These are phyloP conservation scores for Scheffersomyces segobiensis DNA, from an alignment of 1,139 yeast genomes.

Conservation along the genomic window DNA sequence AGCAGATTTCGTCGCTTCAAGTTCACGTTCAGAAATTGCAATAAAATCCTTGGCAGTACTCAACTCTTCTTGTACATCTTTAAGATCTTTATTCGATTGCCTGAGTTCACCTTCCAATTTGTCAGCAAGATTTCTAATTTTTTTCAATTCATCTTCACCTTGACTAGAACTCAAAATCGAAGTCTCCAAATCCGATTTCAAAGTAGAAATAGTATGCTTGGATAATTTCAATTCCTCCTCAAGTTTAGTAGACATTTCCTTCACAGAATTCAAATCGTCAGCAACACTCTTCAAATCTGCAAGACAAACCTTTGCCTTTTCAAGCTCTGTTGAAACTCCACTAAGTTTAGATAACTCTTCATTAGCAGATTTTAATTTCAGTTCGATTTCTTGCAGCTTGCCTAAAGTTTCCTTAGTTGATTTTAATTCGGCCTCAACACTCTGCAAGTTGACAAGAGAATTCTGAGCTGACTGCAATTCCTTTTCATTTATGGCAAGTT, in stretches of 20 bases:
- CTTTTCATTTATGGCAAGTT: neutral
- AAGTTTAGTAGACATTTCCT: neutral
- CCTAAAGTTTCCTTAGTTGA: neutral
- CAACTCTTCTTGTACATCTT: neutral
- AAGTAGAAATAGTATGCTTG: slow-evolving; percentile 1
- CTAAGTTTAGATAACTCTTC: neutral
- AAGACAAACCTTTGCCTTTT: neutral
- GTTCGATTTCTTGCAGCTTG: neutral
- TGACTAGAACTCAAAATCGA: neutral
- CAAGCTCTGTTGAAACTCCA: neutral
- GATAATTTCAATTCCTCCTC: neutral
- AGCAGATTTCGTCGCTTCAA: neutral
- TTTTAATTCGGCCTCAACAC: neutral
- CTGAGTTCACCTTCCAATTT: slow-evolving; percentile 9
- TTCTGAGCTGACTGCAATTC: neutral
- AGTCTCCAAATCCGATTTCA: neutral
- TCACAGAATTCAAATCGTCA: neutral
- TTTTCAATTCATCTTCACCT: neutral
- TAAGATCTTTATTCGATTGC: slow-evolving; percentile 7
- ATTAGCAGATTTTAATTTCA: neutral
- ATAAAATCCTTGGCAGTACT: neutral
- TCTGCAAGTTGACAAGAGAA: neutral
- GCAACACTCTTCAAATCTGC: neutral
- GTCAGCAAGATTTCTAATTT: neutral
- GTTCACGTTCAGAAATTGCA: neutral